A percentile compares a stretch with the other conserved stretches of the same genome.
Conservation (phyloP, 306 rosid genomes). For the Vigna trinervia region DNA sequence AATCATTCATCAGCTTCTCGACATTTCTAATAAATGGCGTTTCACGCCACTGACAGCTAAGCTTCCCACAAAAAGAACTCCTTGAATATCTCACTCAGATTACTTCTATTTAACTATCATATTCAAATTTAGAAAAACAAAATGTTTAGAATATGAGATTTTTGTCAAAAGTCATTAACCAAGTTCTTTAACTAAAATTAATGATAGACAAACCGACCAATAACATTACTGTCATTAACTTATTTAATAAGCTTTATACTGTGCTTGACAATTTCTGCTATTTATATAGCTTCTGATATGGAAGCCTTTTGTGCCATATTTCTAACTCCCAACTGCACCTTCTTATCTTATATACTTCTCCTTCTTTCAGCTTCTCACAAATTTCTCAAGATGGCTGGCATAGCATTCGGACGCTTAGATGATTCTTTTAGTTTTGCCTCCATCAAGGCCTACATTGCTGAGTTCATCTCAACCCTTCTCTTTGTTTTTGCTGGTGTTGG, state of each 20-base stretch:
- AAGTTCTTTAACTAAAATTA: no score
- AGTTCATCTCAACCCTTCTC: constrained; percentile 93
- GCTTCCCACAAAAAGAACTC: constrained; percentile 24
- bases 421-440: constrained; percentile 79
- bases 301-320: constrained; percentile 45
- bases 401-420: constrained; percentile 76
- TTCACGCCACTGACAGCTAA: constrained; percentile 63
- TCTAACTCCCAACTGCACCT: constrained; percentile 22
- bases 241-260: constrained; percentile 20
- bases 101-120: no score
- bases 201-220: constrained; percentile 8
- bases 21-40: constrained; percentile 61
- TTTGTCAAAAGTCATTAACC: no score
- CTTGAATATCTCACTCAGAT: constrained; percentile 15
- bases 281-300: constrained; percentile 35
- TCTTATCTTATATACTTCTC: constrained; percentile 40
- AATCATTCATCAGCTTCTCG: constrained; percentile 67
- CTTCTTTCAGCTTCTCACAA: constrained; percentile 27
- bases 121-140: no score
- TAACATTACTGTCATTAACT: constrained; percentile 40
- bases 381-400: constrained; percentile 61
- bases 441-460: constrained; percentile 78
- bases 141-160: no score
- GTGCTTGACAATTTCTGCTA: constrained; percentile 23
- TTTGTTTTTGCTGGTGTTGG: constrained; percentile 95